A percentile compares a stretch with the other conserved stretches of the same genome.
Conservation (phyloP, 1,284 basidiomycete genomes). For the Gymnopus androsaceus region DNA sequence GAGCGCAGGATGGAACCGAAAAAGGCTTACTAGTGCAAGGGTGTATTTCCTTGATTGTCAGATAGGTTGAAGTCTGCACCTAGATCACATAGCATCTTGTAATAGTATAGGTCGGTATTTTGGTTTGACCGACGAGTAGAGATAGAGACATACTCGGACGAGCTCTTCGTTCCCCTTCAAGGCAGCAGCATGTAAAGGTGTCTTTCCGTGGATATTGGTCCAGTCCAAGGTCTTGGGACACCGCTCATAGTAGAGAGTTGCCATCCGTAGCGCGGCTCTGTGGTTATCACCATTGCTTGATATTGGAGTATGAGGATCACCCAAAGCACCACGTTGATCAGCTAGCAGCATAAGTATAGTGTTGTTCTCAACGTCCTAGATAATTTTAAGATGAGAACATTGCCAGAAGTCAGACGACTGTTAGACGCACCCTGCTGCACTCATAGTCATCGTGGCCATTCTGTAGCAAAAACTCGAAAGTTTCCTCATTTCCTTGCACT, state of each 20-base stretch:
- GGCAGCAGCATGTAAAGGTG: constrained; percentile 86
- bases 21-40: constrained; percentile 82
- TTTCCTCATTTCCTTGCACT: constrained; percentile 81
- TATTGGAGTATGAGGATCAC: constrained; percentile 47
- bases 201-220: constrained; percentile 87
- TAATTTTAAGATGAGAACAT: constrained; percentile 4
- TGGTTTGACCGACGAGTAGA: constrained; percentile 22
- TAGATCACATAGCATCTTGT: constrained; percentile 82
- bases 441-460: constrained; percentile 90
- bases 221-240: constrained; percentile 87
- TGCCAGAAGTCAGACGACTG: not conserved
- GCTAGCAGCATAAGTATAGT: constrained; percentile 88
- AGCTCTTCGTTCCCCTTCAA: constrained; percentile 88
- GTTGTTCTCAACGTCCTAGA: constrained; percentile 85
- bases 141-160: constrained; percentile 56
- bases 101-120: constrained; percentile 18
- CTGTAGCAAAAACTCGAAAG: constrained; percentile 83
- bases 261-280: constrained; percentile 77
- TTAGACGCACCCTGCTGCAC: constrained; percentile 74
- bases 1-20: constrained; percentile 8
- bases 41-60: constrained; percentile 89
- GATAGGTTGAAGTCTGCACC: constrained; percentile 87
- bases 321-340: constrained; percentile 62
- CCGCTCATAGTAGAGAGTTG: constrained; percentile 76
- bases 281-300: constrained; percentile 60